Evolutionary conservation across 2,329 filamentous ascomycete genomes (phyloP).

Genomic region (Dendryphion nanum): DNA sequence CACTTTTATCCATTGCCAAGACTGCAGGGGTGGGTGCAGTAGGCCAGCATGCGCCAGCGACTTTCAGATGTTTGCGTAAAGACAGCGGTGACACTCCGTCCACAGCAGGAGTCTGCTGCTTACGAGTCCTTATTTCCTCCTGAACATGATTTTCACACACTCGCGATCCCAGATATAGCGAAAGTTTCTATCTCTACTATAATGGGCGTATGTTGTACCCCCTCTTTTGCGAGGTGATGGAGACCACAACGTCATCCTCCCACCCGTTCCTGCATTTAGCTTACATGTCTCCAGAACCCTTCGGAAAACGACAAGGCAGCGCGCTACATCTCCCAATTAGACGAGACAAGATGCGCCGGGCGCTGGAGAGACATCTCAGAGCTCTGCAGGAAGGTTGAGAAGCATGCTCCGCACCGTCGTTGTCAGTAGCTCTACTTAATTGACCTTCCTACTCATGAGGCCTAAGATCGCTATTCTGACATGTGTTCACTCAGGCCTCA

Average conservation of each 20-base stretch:
- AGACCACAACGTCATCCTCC: constrained; percentile 33
- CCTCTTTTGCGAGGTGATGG: constrained; percentile 1
- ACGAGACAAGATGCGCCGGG: constrained; percentile 82
- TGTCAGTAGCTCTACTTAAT: constrained; percentile 65
- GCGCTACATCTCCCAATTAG: constrained; percentile 78
- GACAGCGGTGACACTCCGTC: background rate
- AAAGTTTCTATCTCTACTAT: constrained; percentile 27
- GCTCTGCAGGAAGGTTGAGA: constrained; percentile 86
- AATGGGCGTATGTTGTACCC: constrained; percentile 35
- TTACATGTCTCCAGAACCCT: constrained; percentile 38
- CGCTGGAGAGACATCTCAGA: constrained; percentile 86
- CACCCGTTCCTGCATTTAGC: constrained; percentile 12
- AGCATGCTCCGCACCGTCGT: constrained; percentile 81
- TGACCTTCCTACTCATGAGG: constrained; percentile 3
- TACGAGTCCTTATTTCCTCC: constrained; percentile 11
- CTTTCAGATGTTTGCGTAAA: background rate
- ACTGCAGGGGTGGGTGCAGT: constrained; percentile 2
- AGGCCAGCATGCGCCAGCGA: background rate
- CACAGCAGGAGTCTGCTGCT: too few species aligned
- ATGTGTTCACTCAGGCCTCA: constrained; percentile 38
- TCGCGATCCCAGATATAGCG: constrained; percentile 20
- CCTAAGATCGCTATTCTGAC: background rate
- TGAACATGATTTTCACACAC: constrained; percentile 29
- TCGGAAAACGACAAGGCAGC: constrained; percentile 70
- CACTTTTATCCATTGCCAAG: constrained; percentile 1